A percentile compares a stretch with the other conserved stretches of the same genome.
Conservation (phyloP, 163 green algal genomes). For the Scenedesmus sp. region DNA sequence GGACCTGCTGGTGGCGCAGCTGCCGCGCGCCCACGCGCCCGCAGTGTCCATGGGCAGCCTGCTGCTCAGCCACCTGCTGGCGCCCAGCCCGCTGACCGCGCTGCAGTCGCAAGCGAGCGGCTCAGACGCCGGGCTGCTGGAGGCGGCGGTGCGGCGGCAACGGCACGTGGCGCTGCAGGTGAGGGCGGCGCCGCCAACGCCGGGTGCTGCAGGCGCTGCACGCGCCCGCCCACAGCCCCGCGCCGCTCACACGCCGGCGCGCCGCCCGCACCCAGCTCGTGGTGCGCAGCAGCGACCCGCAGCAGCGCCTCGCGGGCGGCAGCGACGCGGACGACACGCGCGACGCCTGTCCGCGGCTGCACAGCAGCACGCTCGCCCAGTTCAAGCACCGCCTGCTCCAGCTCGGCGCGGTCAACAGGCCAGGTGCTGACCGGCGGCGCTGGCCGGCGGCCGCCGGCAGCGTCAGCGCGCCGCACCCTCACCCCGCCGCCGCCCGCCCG, state of each 20-base stretch:
- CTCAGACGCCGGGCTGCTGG: too few species aligned
- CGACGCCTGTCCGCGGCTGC: not conserved
- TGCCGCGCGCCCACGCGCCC: not conserved
- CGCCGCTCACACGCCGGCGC: too few species aligned
- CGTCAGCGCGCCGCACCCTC: too few species aligned
- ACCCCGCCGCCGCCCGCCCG: too few species aligned
- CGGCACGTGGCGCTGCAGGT: not conserved
- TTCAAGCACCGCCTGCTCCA: slow-evolving; percentile 28
- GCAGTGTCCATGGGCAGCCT: too few species aligned
- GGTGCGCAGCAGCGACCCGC: not conserved
- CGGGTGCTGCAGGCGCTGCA: not conserved
- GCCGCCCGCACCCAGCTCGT: too few species aligned
- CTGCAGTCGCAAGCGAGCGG: too few species aligned
- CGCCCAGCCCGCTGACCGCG: too few species aligned
- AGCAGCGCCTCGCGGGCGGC: not conserved
- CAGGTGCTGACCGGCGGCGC: not conserved
- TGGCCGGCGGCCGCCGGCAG: slow-evolving; percentile 3
- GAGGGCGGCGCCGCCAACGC: too few species aligned
- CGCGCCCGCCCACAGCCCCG: too few species aligned
- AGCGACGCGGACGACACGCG: not conserved
- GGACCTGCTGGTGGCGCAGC: not conserved
- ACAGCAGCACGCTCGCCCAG: slow-evolving; percentile 4
- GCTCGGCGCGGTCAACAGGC: slow-evolving; percentile 1
- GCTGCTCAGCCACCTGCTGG: too few species aligned
- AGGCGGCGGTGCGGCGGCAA: not conserved